These are phyloP conservation scores for Carex arenaria DNA, from an alignment of 202 grass and related monocot species.

Conservation along the genomic window DNA sequence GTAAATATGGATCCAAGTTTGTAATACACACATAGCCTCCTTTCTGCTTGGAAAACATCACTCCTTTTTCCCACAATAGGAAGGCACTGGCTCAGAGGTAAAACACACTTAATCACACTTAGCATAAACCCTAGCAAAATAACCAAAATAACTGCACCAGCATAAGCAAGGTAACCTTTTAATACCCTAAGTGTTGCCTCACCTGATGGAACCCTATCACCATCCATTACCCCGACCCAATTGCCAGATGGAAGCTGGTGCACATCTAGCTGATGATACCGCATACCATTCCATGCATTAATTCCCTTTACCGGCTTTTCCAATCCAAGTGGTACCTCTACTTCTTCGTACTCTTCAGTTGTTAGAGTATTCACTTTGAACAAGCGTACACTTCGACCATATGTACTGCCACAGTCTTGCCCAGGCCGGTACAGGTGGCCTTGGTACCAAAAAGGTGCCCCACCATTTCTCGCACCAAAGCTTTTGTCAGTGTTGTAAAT, in stretches of 20 bases:
- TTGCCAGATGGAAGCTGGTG: constrained; percentile 53
- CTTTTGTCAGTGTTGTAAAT: constrained; percentile 34
- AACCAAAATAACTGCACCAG: constrained; percentile 38
- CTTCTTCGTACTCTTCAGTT: constrained; percentile 56
- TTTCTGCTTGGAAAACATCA: constrained; percentile 25
- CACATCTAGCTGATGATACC: constrained; percentile 88
- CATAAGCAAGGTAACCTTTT: constrained; percentile 53
- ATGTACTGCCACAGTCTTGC: constrained; percentile 39
- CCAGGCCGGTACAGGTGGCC: constrained; percentile 62
- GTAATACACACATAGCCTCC: constrained; percentile 29
- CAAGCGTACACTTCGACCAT: constrained; percentile 34
- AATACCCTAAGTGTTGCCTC: constrained; percentile 37
- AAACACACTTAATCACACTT: constrained; percentile 51
- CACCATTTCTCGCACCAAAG: constrained; percentile 67
- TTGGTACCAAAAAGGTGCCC: constrained; percentile 65
- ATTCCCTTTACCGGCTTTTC: constrained; percentile 43
- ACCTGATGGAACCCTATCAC: constrained; percentile 54
- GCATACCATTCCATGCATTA: constrained; percentile 77
- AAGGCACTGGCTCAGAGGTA: constrained; percentile 46
- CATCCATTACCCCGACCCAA: constrained; percentile 91
- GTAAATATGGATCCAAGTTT: constrained; percentile 41
- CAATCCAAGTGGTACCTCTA: constrained; percentile 52
- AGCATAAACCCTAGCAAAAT: constrained; percentile 49
- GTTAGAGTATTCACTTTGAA: constrained; percentile 71
- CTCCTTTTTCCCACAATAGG: constrained; percentile 51